Evolutionary conservation across 768 basidiomycete species (phyloP).

Genomic region (Polyporus arcularius): DNA sequence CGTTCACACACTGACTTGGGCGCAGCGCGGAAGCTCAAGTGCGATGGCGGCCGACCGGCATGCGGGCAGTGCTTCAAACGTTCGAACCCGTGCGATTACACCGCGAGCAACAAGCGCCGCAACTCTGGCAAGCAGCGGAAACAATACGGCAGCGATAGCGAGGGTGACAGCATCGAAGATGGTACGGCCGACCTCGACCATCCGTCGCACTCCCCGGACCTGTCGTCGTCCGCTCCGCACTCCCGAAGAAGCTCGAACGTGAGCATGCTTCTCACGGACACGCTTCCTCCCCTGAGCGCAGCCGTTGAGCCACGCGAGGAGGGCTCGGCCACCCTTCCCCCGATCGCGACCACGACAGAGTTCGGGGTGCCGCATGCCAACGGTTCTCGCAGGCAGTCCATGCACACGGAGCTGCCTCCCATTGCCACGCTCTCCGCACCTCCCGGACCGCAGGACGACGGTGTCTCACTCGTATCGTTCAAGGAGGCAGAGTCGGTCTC

Average conservation of each 20-base stretch:
- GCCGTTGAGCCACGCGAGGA: conserved; percentile 24
- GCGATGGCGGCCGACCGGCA: conserved; percentile 82
- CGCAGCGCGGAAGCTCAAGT: conserved; percentile 84
- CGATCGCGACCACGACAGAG: conserved; percentile 9
- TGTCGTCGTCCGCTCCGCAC: conserved; percentile 31
- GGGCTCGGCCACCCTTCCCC: conserved; percentile 21
- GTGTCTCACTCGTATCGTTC: conserved; percentile 33
- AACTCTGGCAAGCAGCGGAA: conserved; percentile 49
- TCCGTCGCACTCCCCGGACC: conserved; percentile 58
- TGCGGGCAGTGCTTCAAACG: conserved; percentile 83
- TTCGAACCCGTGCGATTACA: conserved; percentile 77
- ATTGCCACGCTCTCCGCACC: conserved; percentile 62
- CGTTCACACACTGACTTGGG: conserved; percentile 13
- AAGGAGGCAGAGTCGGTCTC: conserved; percentile 32
- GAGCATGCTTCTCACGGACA: conserved; percentile 28
- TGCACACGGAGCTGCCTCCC: conserved; percentile 49
- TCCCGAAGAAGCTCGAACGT: conserved; percentile 29
- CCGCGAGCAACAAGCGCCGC: conserved; percentile 73
- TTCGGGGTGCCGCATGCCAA: conserved; percentile 1
- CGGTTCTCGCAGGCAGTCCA: conserved; percentile 12
- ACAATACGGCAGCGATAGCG: conserved; percentile 43
- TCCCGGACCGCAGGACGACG: conserved; percentile 44
- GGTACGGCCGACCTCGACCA: conserved; percentile 42
- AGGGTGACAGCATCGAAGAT: conserved; percentile 53
- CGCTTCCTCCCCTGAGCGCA: conserved; percentile 25